Percentiles rank a stretch among this genome's conserved stretches.
Conservation (phyloP, 192 early-diverging fungal species). For the Mortierella claussenii region DNA sequence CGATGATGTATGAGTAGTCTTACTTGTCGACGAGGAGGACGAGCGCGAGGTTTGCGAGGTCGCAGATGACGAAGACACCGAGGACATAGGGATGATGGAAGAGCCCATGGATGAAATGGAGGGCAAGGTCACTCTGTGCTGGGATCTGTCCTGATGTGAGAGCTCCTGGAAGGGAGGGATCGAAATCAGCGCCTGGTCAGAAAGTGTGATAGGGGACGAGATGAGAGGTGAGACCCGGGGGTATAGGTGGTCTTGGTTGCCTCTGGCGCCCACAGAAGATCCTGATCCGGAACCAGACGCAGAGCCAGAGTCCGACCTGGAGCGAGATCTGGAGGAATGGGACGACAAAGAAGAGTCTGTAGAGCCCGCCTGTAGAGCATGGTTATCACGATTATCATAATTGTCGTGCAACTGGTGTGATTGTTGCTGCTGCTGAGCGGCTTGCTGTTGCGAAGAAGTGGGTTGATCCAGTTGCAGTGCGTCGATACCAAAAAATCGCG, state of each 20-base stretch:
- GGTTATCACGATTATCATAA: constrained; percentile 26
- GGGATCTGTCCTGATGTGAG: not conserved
- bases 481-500: constrained; percentile 49
- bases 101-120: constrained; percentile 31
- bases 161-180: constrained; percentile 50
- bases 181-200: constrained; percentile 44
- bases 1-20: not conserved
- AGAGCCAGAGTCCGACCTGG: constrained; percentile 33
- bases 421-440: constrained; percentile 9
- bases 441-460: constrained; percentile 11
- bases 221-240: constrained; percentile 30
- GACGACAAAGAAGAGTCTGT: constrained; percentile 5
- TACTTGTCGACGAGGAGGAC: constrained; percentile 10
- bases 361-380: not conserved
- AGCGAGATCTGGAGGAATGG: constrained; percentile 23
- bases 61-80: not conserved
- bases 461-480: constrained; percentile 28
- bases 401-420: constrained; percentile 17
- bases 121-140: constrained; percentile 18
- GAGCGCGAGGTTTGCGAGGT: constrained; percentile 3
- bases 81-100: constrained; percentile 15
- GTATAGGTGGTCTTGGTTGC: constrained; percentile 11
- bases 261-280: not conserved
- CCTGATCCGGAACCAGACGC: constrained; percentile 18
- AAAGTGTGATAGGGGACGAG: constrained; percentile 23